Percentiles rank a stretch among this genome's conserved stretches.
These are phyloP conservation scores for Lactifluus hygrophoroides DNA, from an alignment of 768 basidiomycete genomes.

Conservation along the genomic window DNA sequence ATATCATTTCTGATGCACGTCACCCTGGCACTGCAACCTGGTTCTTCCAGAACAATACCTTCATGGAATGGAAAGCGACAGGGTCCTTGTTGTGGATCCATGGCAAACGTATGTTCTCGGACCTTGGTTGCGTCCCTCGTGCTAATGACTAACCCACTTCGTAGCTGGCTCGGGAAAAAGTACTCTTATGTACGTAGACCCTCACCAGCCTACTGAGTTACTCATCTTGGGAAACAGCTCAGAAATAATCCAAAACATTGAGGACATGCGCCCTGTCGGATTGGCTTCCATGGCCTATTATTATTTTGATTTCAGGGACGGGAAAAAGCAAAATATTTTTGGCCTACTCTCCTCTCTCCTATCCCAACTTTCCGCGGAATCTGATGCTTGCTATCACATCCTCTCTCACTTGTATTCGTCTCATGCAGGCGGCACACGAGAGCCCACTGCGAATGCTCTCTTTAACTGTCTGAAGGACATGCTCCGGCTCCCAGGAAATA, in stretches of 20 bases:
- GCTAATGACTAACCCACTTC: neutral
- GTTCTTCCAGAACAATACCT: neutral
- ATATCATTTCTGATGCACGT: neutral
- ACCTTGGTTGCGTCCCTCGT: neutral
- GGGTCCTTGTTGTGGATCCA: too few relatives aligned
- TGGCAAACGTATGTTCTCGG: neutral
- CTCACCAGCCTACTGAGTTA: too few relatives aligned
- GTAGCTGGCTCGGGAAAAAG: slow-evolving; percentile 7
- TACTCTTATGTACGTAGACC: neutral
- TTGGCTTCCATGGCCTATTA: neutral
- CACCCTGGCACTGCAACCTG: neutral
- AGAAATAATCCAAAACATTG: neutral
- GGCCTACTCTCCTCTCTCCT: neutral
- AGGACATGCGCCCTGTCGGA: neutral
- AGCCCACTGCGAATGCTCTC: too few relatives aligned
- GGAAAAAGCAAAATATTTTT: neutral
- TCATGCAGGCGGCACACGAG: neutral
- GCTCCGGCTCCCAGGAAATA: neutral
- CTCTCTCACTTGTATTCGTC: neutral
- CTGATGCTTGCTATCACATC: neutral
- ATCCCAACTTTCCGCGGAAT: neutral
- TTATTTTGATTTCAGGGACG: slow-evolving; percentile 1
- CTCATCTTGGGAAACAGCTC: neutral
- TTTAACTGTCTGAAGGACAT: neutral
- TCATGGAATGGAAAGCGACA: neutral